Evolutionary conservation across 2,329 filamentous ascomycete species (phyloP), one percentile per base, ranked within the genome.

Genomic region (Exserohilum turcica): DNA sequence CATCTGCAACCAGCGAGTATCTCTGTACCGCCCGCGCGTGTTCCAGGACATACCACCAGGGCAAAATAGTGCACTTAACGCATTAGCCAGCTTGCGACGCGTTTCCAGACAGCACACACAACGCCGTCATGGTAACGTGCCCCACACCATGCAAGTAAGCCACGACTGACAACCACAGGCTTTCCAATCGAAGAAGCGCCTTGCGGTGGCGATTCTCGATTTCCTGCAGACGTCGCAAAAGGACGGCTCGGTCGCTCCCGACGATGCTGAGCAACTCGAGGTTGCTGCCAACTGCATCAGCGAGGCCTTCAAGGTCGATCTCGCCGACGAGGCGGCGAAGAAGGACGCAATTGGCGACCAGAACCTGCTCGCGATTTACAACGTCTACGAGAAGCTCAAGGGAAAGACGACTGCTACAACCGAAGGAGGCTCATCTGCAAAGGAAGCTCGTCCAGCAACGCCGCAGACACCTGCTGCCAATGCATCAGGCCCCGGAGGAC

Each of bases 121-220:
- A 57, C 57, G 68, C 68, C 65, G 46, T 45, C 33, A 73, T 73
- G 70, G 70, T 71, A 54, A 53, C 50, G 43, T 48, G 48, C 55
- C 62, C 63, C 61, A 44, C 63, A 28, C 54, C 43, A 28, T 33
- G 44, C 33, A 54, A 24, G 43, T 52, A 32, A 39, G 53, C 48
- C 35, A 37, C 15, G 31, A 28, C 59, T 67, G 47, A 70, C 59
- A 54, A 29, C 21, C 27, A 13, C 33, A 78, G 74, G 75, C 77
- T 62, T 67, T 68, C 56, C 69, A 71, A 43, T 85, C 85, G 48
- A 86, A 86, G 75, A 88, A 99, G 85, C 91, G 92, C 79, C 89
- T 99, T 61, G 94, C 94, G 76, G 90, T 99, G 74, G 91, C 94
- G 67, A 93, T 99, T 76, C 91, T 96, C 81, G 91, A 97, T 79